Conservation (phyloP, 768 basidiomycete genomes). For the Amanita exitialis region DNA sequence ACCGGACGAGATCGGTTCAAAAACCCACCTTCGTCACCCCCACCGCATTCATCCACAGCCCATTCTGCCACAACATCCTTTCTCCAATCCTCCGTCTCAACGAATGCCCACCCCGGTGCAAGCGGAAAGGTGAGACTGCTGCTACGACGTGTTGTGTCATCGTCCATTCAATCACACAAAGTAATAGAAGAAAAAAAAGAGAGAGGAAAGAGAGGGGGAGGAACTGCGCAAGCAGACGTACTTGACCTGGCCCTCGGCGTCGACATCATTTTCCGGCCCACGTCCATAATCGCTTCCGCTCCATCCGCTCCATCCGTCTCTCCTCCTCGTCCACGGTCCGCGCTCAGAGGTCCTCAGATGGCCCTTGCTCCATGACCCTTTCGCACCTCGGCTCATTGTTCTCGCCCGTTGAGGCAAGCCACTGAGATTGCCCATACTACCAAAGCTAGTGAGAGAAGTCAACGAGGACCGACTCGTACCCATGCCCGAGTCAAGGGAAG, state of each 20-base stretch:
- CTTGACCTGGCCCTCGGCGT: constrained; percentile 50
- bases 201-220: no score
- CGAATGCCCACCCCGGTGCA: constrained; percentile 64
- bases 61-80: constrained; percentile 52
- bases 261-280: constrained; percentile 21
- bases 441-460: neutral
- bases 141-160: constrained; percentile 26
- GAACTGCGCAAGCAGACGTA: constrained; percentile 20
- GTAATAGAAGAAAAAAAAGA: no score
- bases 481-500: neutral
- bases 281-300: constrained; percentile 11
- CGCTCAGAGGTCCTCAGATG: constrained; percentile 38
- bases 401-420: constrained; percentile 3
- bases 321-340: constrained; percentile 57
- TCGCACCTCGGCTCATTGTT: constrained; percentile 4
- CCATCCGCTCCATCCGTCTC: constrained; percentile 56
- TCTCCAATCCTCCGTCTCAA: constrained; percentile 72
- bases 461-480: neutral
- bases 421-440: neutral
- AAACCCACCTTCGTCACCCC: constrained; percentile 18
- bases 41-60: constrained; percentile 24
- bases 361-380: constrained; percentile 32
- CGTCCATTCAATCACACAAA: neutral
- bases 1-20: neutral
- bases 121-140: constrained; percentile 78